These are phyloP conservation scores for Samsoniella hepiali DNA, from an alignment of 2,329 filamentous ascomycete genomes.

Conservation along the genomic window DNA sequence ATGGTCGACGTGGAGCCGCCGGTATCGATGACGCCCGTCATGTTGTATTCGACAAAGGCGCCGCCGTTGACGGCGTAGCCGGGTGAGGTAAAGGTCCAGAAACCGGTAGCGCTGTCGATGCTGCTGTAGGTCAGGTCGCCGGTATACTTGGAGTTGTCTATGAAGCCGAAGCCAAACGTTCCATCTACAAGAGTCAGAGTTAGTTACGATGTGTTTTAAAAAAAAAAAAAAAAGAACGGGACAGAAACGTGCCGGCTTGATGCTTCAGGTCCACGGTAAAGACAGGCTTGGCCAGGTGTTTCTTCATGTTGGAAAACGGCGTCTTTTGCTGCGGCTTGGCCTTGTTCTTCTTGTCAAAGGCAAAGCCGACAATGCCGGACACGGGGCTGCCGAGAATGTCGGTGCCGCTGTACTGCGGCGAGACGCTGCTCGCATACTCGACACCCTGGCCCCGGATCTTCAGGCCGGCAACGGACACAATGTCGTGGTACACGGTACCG, in stretches of 20 bases:
- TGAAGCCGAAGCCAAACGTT: slow-evolving; percentile 70
- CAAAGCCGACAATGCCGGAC: slow-evolving; percentile 28
- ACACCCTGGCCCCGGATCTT: slow-evolving; percentile 41
- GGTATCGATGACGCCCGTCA: slow-evolving; percentile 51
- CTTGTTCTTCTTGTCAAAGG: slow-evolving; percentile 41
- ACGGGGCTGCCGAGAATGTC: slow-evolving; percentile 39
- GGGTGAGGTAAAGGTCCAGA: slow-evolving; percentile 49
- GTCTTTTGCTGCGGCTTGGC: slow-evolving; percentile 43
- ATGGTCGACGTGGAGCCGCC: slow-evolving; percentile 62
- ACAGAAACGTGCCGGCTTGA: slow-evolving; percentile 27
- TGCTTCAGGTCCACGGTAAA: slow-evolving; percentile 68
- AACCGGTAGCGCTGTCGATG: slow-evolving; percentile 60
- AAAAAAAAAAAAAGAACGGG: background rate
- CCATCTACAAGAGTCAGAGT: slow-evolving; percentile 39
- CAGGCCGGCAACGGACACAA: slow-evolving; percentile 41
- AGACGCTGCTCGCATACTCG: slow-evolving; percentile 41
- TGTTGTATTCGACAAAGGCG: slow-evolving; percentile 34
- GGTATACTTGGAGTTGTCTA: slow-evolving; percentile 61
- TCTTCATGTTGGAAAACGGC: slow-evolving; percentile 37
- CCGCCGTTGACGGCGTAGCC: slow-evolving; percentile 25
- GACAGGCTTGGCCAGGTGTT: slow-evolving; percentile 35
- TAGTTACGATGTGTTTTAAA: background rate
- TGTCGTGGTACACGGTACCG: slow-evolving; percentile 43
- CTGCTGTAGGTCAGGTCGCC: slow-evolving; percentile 60
- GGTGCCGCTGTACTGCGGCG: slow-evolving; percentile 40